These are phyloP conservation scores for Boletus rubroflammeus DNA, from an alignment of 768 basidiomycete species.

Conservation along the genomic window DNA sequence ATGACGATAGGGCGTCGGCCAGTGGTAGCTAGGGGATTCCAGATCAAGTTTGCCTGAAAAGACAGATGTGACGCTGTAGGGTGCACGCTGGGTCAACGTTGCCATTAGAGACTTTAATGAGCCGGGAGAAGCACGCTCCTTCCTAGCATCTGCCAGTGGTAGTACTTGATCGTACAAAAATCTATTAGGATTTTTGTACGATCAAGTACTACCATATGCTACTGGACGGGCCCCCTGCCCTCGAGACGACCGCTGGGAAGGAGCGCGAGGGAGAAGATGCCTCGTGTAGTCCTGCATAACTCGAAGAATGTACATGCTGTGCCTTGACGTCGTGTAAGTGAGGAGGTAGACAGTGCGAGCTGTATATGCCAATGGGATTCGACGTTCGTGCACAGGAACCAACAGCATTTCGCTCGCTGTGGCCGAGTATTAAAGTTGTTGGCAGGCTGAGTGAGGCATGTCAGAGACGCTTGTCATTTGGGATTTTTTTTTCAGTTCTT, in stretches of 20 bases:
- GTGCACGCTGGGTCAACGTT: background rate
- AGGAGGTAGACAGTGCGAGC: background rate
- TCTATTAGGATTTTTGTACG: too few relatives aligned
- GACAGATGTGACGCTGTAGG: background rate
- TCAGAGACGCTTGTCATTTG: background rate
- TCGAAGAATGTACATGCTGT: background rate
- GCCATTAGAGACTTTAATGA: background rate
- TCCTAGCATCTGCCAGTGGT: too few relatives aligned
- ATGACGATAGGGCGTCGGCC: background rate
- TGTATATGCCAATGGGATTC: conserved; percentile 6
- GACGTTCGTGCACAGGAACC: conserved; percentile 8
- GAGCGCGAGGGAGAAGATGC: too few relatives aligned
- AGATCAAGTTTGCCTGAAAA: background rate
- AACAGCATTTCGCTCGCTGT: conserved; percentile 20
- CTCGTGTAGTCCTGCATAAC: background rate
- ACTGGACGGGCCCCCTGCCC: too few relatives aligned
- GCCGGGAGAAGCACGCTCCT: background rate
- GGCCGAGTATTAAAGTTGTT: background rate
- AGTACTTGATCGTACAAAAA: too few relatives aligned
- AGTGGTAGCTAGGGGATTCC: background rate
- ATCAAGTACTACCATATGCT: too few relatives aligned
- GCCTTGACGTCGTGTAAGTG: background rate
- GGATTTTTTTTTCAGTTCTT: background rate
- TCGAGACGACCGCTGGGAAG: too few relatives aligned
- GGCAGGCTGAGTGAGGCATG: background rate